phyloP scores from a whole-genome alignment of 306 rosid genomes.

The Cucurbita pepo region DNA sequence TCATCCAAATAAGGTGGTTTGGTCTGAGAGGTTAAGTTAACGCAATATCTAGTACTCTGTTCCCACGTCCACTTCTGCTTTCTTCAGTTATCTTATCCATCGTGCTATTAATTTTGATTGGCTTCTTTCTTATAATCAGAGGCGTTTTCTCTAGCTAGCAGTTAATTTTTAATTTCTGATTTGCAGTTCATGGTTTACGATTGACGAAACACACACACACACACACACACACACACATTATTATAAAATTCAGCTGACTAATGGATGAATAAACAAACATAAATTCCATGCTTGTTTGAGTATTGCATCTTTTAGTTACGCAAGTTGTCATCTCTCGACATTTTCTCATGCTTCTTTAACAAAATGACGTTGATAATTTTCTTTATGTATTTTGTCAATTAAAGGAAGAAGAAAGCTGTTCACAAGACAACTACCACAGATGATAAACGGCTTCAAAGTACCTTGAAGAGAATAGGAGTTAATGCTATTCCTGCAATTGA shows the following conservation, averaged over 20 bases:
- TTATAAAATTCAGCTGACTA: neutral
- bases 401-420: constrained; percentile 97
- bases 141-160: neutral
- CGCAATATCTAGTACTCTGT: neutral
- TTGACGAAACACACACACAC: neutral
- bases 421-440: constrained; percentile 97
- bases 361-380: no score
- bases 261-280: neutral
- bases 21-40: neutral
- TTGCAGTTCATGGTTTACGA: neutral
- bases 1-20: neutral
- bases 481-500: constrained; percentile 91
- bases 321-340: neutral
- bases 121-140: neutral
- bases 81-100: neutral
- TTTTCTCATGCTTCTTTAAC: neutral
- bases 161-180: neutral
- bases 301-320: neutral
- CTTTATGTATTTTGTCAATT: neutral
- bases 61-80: neutral
- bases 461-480: constrained; percentile 95
- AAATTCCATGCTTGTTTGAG: neutral
- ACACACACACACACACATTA: no score
- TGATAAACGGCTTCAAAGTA: constrained; percentile 94
- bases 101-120: neutral